Evolutionary conservation across 805 yeast genomes (phyloP).

Genomic region (Wickerhamiella allomyrinae): DNA sequence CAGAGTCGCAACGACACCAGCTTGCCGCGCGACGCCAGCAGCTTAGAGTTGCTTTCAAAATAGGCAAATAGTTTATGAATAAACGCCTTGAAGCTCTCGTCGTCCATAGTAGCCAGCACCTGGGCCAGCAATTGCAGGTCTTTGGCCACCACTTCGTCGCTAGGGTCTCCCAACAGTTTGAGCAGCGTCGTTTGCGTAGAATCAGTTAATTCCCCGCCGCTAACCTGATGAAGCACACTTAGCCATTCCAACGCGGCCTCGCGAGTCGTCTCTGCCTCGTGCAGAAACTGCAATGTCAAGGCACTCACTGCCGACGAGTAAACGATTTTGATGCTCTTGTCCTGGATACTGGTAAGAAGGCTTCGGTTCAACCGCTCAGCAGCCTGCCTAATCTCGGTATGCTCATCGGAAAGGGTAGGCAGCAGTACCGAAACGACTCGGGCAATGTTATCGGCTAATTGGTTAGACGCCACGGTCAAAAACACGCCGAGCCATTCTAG

Average conservation of each 20-base stretch:
- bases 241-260: conserved; percentile 85
- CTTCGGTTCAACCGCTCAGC: conserved; percentile 45
- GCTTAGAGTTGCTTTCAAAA: conserved; percentile 53
- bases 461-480: conserved; percentile 57
- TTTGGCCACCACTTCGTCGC: conserved; percentile 62
- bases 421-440: conserved; percentile 57
- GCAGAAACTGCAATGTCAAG: conserved; percentile 55
- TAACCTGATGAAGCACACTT: conserved; percentile 52
- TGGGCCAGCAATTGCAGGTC: conserved; percentile 60
- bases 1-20: conserved; percentile 76
- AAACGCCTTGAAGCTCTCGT: conserved; percentile 60
- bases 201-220: conserved; percentile 34
- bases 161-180: conserved; percentile 57
- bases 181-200: conserved; percentile 64
- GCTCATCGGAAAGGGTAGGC: conserved; percentile 43
- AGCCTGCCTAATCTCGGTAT: conserved; percentile 35
- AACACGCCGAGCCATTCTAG: conserved; percentile 71
- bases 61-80: conserved; percentile 54
- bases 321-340: conserved; percentile 26
- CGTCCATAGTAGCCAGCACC: conserved; percentile 57
- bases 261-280: conserved; percentile 67
- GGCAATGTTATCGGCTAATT: conserved; percentile 61
- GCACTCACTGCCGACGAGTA: conserved; percentile 53
- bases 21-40: conserved; percentile 62
- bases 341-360: conserved; percentile 39